phyloP scores from a whole-genome alignment of 73 alveolate species.

The Urostyla sp. region DNA sequence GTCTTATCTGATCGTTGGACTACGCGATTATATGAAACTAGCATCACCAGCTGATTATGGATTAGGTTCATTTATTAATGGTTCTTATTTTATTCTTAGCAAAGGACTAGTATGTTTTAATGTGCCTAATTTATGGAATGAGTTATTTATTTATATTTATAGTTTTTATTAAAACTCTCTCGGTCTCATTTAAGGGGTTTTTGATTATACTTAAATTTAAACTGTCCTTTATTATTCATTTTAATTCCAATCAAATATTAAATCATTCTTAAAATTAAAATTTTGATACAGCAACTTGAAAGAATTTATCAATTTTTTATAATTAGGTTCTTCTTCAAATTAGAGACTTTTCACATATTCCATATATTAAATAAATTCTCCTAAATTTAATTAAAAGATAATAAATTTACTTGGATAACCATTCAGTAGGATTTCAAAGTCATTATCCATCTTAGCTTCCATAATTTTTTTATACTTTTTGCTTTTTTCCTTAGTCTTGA shows the following conservation, averaged over 20 bases:
- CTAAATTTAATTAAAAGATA: background rate
- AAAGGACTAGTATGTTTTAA: too few species aligned
- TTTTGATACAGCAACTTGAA: slow-evolving; percentile 38
- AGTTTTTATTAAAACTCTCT: background rate
- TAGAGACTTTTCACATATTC: slow-evolving; percentile 83
- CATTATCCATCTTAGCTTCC: slow-evolving; percentile 59
- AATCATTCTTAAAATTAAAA: slow-evolving; percentile 20
- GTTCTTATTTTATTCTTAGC: background rate
- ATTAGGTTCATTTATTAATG: slow-evolving; percentile 3
- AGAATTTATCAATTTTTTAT: slow-evolving; percentile 67
- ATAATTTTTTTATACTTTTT: slow-evolving; percentile 69
- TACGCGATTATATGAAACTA: too few species aligned
- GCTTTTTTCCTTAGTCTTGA: slow-evolving; percentile 59
- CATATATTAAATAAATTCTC: slow-evolving; percentile 79
- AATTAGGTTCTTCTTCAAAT: slow-evolving; percentile 92
- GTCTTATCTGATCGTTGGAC: too few species aligned
- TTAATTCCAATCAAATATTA: slow-evolving; percentile 13
- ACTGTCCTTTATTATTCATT: too few species aligned
- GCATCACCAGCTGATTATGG: slow-evolving; percentile 25
- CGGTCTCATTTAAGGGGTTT: background rate
- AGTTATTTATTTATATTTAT: background rate
- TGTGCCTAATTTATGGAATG: background rate
- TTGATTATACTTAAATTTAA: too few species aligned
- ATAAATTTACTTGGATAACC: slow-evolving; percentile 80
- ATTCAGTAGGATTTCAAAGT: slow-evolving; percentile 22